Base-by-base conservation (phyloP, 176 grass and related monocot species). In the Elymus sibiricus region DNA sequence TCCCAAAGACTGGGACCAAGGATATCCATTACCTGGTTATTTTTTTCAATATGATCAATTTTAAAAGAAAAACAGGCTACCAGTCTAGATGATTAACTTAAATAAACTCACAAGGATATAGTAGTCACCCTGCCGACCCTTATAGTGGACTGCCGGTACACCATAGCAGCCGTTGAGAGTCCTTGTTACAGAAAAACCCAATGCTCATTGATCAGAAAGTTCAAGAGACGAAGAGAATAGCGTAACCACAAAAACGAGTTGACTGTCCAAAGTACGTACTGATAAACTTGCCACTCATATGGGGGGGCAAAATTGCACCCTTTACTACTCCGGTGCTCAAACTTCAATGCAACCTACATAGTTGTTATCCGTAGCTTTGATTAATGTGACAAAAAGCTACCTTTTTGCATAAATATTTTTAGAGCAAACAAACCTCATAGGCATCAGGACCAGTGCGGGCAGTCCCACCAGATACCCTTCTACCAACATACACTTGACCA, bases 1-100 rank as follows among this genome's bases (percentile, higher is more conserved):
- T 98, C 95, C 95, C 95, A 95, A 79, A 98, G 91, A 90, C 95
- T 98, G 40, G 95, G 95, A 59, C 95, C 95, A 83, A 98, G 89
- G 91, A 98, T 95, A 86, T 98, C 95, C 95, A 98, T 98, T 66
- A 95, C 93, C 95, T 98, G 85, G 84, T 70, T 70, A 65, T 63
- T 56, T 71, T 71, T 77, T 70, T 37, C 29, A 64, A 85, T 21
- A 70, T 29, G 37, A 77, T 70, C 29, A 74, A 16, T 27, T 24
- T 11, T 15, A 84, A 6, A 34, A 55, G 38, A 84, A 75, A 56
- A 34, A 56, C 28, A 77, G 77, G 38, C 66, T 35, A 72, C 16
- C n/a, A 91, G 34, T 58, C 19, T 62, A 81, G 35, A 58, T 87
- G 61, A 68, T 81, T 37, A 84, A 84, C 53, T 79, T 77, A 63